phyloP scores from a whole-genome alignment of 768 basidiomycete species.

The Tubosaeta sp. region DNA sequence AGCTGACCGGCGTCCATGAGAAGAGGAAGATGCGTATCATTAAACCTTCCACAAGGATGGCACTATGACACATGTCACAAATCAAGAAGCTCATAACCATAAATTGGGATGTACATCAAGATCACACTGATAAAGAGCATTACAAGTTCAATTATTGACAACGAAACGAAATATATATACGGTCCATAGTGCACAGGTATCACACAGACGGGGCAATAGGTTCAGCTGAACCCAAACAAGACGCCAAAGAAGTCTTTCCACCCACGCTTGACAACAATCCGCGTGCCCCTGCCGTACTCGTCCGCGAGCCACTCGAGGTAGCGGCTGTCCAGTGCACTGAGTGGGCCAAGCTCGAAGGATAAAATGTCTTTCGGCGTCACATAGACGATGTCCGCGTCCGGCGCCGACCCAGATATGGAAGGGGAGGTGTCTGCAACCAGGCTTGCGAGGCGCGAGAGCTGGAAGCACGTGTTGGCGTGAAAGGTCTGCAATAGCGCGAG shows the following conservation, averaged over 20 bases:
- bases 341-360: constrained; percentile 67
- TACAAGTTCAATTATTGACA: background rate
- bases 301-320: constrained; percentile 76
- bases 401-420: background rate
- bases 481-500: constrained; percentile 64
- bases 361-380: constrained; percentile 61
- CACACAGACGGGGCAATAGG: background rate
- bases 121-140: background rate
- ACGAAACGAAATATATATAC: background rate
- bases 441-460: constrained; percentile 42
- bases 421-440: constrained; percentile 13
- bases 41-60: too few relatives aligned
- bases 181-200: background rate
- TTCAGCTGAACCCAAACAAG: constrained; percentile 40
- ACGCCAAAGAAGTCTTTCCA: constrained; percentile 46
- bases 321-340: constrained; percentile 65
- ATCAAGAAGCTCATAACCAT: too few relatives aligned
- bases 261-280: constrained; percentile 38
- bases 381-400: constrained; percentile 33
- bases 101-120: too few relatives aligned
- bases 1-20: too few relatives aligned
- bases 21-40: too few relatives aligned
- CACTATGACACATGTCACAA: too few relatives aligned
- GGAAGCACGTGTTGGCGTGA: constrained; percentile 59
- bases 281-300: constrained; percentile 52